Percentiles rank a stretch among this genome's conserved stretches.
These are phyloP conservation scores for Pouteria campechiana DNA, from an alignment of 179 eudicot genomes.

Conservation along the genomic window DNA sequence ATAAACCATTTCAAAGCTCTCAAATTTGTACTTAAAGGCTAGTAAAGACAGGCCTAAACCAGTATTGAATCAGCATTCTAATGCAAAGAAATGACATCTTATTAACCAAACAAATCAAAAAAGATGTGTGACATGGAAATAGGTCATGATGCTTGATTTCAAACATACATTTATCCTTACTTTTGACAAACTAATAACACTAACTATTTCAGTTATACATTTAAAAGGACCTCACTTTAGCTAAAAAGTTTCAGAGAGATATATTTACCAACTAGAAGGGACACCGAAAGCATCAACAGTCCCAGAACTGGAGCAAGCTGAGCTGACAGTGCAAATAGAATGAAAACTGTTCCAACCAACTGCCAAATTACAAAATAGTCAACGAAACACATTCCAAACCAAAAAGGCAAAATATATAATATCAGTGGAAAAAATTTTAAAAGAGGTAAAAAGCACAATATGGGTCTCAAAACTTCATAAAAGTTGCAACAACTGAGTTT, in stretches of 20 bases:
- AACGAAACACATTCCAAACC: slow-evolving; percentile 2
- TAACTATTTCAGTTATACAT: too few relatives aligned
- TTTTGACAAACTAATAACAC: too few relatives aligned
- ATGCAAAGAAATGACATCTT: not conserved
- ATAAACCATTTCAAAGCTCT: too few relatives aligned
- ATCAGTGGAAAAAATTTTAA: not conserved
- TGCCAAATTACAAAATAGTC: slow-evolving; percentile 33
- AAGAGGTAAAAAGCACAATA: not conserved
- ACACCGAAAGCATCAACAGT: slow-evolving; percentile 69
- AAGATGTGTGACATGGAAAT: too few relatives aligned
- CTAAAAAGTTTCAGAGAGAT: not conserved
- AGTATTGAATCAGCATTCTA: too few relatives aligned
- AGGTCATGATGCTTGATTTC: too few relatives aligned
- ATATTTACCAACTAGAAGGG: slow-evolving; percentile 66
- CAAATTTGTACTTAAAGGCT: too few relatives aligned
- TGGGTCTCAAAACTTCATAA: too few relatives aligned
- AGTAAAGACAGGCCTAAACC: too few relatives aligned
- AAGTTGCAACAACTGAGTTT: too few relatives aligned
- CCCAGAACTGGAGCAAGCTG: slow-evolving; percentile 89
- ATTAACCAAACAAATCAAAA: not conserved
- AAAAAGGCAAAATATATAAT: not conserved
- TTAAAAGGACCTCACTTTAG: too few relatives aligned
- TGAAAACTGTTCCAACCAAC: slow-evolving; percentile 79
- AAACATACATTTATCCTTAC: too few relatives aligned
- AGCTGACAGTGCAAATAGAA: slow-evolving; percentile 74